Percentiles rank a stretch among this genome's conserved stretches.
phyloP scores from a whole-genome alignment of 148 eudicot genomes.

The Vaccinium macrocarpon region DNA sequence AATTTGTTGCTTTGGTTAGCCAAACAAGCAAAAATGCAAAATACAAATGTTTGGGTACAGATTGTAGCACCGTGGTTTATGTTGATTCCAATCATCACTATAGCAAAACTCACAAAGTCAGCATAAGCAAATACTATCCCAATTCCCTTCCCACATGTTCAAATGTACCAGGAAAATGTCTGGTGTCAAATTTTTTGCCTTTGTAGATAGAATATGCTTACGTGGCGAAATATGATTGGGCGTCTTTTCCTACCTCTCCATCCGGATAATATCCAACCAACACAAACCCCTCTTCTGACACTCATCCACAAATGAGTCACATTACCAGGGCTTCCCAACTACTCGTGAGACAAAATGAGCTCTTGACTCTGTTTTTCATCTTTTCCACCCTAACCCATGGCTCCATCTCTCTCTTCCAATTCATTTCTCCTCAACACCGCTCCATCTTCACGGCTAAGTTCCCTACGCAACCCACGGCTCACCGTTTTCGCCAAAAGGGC shows the following conservation, averaged over 20 bases:
- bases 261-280: slow-evolving; percentile 30
- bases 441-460: slow-evolving; percentile 36
- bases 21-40: neutral
- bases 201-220: slow-evolving; percentile 40
- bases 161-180: slow-evolving; percentile 10
- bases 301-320: neutral
- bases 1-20: neutral
- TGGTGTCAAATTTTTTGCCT: slow-evolving; percentile 30
- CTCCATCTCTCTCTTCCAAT: slow-evolving; percentile 56
- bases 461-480: slow-evolving; percentile 29
- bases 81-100: neutral
- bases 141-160: too few species aligned
- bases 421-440: slow-evolving; percentile 58
- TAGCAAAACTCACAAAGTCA: too few species aligned
- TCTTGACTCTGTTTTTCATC: neutral
- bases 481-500: slow-evolving; percentile 45
- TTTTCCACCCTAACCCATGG: slow-evolving; percentile 36
- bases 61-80: neutral
- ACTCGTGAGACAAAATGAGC: neutral
- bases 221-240: slow-evolving; percentile 56
- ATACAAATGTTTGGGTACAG: neutral
- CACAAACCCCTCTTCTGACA: neutral
- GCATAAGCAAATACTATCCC: too few species aligned
- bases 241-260: slow-evolving; percentile 16
- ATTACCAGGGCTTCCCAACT: neutral